Base-by-base conservation (phyloP, 2,329 filamentous ascomycete species). In the Clathrospora elynae region DNA sequence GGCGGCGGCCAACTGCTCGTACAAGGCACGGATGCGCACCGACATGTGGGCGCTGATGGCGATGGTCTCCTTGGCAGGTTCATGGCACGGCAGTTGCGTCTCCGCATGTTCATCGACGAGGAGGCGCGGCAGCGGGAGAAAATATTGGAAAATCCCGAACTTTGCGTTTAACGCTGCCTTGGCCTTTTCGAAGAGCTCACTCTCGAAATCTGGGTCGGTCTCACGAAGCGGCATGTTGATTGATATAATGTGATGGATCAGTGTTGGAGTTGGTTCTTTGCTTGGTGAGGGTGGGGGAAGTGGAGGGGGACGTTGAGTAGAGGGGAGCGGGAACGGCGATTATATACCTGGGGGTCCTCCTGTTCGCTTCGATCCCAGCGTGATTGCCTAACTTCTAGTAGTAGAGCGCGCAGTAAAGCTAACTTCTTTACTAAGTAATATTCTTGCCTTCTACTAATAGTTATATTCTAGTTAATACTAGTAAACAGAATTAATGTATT, bases 121-220 rank as follows among this genome's bases (percentile, higher is more conserved):
- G 35, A 49, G 32, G 20, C 42, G 46, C 12, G 49, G 49, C 24
- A 49, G 32, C 16, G 49, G 46, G 23, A 52, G 42, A n/a, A 2
- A 14, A 35, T 52, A 52, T 35, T 49, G 13, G 10, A 19, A 25
- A 33, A 18, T 5, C 11, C 35, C 46, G 12, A 37, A 49, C 19
- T 52, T 52, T 32, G 19, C 37, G 19, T 43, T 37, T 1, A 49
- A 41, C 10, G 46, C 49, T 43, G 46, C 46, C 18, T 52, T 49
- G 14, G n/a, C 28, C 18, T 28, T 16, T 35, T 49, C 35, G 10
- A 49, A 35, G 19, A 52, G 35, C 38, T 46, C 26, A 32, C 19
- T 38, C 42, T 49, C 32, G 10, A 43, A 49, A 38, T 52, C 11
- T 13, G 36, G 46, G 29, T 53, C 38, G 2, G 33, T 49, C 46